These are phyloP conservation scores for Allium cepa DNA, from an alignment of 106 monocot species.

Conservation along the genomic window DNA sequence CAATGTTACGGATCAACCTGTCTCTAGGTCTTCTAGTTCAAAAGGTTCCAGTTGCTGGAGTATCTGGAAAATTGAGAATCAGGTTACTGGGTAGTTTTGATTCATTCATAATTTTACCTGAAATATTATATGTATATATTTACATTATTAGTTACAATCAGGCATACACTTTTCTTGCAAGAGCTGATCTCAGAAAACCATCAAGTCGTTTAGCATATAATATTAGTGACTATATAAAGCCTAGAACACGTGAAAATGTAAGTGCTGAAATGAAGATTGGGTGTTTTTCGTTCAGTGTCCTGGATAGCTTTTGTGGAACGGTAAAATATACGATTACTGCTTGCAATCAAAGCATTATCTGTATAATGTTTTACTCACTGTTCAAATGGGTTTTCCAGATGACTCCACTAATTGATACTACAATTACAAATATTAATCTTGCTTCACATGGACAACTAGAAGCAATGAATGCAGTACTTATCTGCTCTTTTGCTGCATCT, in stretches of 20 bases:
- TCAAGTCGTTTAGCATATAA: slow-evolving; percentile 67
- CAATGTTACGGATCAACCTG: slow-evolving; percentile 58
- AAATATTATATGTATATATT: neutral
- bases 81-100: slow-evolving; percentile 32
- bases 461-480: slow-evolving; percentile 77
- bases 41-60: slow-evolving; percentile 88
- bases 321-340: slow-evolving; percentile 15
- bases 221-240: slow-evolving; percentile 66
- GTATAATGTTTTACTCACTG: neutral
- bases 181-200: slow-evolving; percentile 81
- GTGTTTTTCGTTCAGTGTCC: slow-evolving; percentile 58
- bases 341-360: slow-evolving; percentile 4
- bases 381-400: slow-evolving; percentile 28
- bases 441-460: slow-evolving; percentile 79
- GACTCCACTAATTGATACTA: slow-evolving; percentile 71
- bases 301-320: slow-evolving; percentile 67
- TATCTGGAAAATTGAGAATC: slow-evolving; percentile 98
- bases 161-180: slow-evolving; percentile 88
- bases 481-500: slow-evolving; percentile 94
- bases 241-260: slow-evolving; percentile 78
- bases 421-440: slow-evolving; percentile 76
- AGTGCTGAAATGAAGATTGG: slow-evolving; percentile 86
- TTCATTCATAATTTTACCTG: too few relatives aligned
- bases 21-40: slow-evolving; percentile 60
- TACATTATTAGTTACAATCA: slow-evolving; percentile 12